phyloP scores from a whole-genome alignment of 2,329 filamentous ascomycete genomes.

The Leptographium lundbergii region DNA sequence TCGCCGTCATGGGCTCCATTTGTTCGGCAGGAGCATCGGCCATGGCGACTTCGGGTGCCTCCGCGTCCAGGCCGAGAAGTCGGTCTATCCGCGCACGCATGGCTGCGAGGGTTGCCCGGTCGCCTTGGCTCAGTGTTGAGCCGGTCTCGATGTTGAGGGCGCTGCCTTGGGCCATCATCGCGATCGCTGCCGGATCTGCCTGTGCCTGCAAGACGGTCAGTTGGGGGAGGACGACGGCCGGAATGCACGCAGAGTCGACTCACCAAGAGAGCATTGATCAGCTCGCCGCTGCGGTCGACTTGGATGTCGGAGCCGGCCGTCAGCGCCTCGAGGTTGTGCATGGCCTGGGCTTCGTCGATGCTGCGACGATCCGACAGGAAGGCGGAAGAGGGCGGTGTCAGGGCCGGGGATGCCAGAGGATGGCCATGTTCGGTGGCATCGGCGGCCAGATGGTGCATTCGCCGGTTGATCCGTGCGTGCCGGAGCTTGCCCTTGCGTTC shows the following conservation, averaged over 20 bases:
- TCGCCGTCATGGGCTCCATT: neutral
- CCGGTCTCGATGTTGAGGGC: slow-evolving; percentile 26
- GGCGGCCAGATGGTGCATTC: neutral
- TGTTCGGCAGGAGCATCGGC: neutral
- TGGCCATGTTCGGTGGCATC: neutral
- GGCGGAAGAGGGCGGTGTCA: slow-evolving; percentile 7
- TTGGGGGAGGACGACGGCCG: neutral
- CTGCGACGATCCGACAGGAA: slow-evolving; percentile 22
- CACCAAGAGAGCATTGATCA: slow-evolving; percentile 52
- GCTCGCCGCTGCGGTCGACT: slow-evolving; percentile 24
- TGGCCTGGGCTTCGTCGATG: slow-evolving; percentile 53
- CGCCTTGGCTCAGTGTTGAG: slow-evolving; percentile 26
- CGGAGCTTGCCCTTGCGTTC: slow-evolving; percentile 13
- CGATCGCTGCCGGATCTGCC: slow-evolving; percentile 31
- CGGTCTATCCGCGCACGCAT: slow-evolving; percentile 28
- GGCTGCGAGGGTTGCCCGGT: slow-evolving; percentile 32
- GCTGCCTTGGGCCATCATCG: slow-evolving; percentile 36
- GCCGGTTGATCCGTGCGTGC: slow-evolving; percentile 6
- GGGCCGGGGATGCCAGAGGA: neutral
- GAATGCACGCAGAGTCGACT: slow-evolving; percentile 21
- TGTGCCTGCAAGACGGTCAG: slow-evolving; percentile 22
- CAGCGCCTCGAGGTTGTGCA: slow-evolving; percentile 38
- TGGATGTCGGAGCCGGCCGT: neutral
- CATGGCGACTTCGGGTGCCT: slow-evolving; percentile 5
- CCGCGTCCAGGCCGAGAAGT: neutral